phyloP scores from a whole-genome alignment of 1,284 basidiomycete species.

The Grifola frondosa region DNA sequence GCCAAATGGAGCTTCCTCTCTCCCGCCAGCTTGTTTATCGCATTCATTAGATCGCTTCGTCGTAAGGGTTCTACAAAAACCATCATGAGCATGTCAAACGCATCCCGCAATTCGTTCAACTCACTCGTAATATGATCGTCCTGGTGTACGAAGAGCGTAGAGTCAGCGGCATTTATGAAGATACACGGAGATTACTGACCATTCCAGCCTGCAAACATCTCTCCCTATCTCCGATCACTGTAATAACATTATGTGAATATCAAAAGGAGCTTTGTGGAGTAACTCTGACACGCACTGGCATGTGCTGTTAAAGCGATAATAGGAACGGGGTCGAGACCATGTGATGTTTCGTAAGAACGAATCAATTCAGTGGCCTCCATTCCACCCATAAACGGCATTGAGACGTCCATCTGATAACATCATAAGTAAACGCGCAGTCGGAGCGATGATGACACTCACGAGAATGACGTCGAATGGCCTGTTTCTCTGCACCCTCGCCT shows the following conservation, averaged over 20 bases:
- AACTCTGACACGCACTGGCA: conserved; percentile 60
- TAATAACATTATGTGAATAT: conserved; percentile 21
- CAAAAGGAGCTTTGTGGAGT: conserved; percentile 4
- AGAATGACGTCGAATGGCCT: conserved; percentile 86
- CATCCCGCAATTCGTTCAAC: conserved; percentile 34
- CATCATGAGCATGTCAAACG: too few species aligned
- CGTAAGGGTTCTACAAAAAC: conserved; percentile 62
- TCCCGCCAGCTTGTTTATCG: conserved; percentile 71
- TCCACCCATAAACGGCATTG: conserved; percentile 96
- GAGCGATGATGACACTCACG: conserved; percentile 43
- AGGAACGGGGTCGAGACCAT: conserved; percentile 74
- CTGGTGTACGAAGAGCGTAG: conserved; percentile 24
- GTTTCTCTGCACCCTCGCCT: conserved; percentile 67
- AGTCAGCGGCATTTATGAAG: background rate
- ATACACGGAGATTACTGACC: conserved; percentile 43
- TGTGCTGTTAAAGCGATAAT: conserved; percentile 96
- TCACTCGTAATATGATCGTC: conserved; percentile 75
- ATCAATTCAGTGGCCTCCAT: conserved; percentile 88
- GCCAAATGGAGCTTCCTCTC: conserved; percentile 36
- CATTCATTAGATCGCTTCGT: conserved; percentile 71
- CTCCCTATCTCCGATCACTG: conserved; percentile 95
- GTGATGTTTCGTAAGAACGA: conserved; percentile 77
- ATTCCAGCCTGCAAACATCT: conserved; percentile 91
- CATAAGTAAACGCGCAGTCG: background rate
- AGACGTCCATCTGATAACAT: conserved; percentile 86